Percentiles rank a stretch among this genome's conserved stretches.
phyloP scores from a whole-genome alignment of 2,329 filamentous ascomycete genomes.

The Plectosphaerella cucumerina region DNA sequence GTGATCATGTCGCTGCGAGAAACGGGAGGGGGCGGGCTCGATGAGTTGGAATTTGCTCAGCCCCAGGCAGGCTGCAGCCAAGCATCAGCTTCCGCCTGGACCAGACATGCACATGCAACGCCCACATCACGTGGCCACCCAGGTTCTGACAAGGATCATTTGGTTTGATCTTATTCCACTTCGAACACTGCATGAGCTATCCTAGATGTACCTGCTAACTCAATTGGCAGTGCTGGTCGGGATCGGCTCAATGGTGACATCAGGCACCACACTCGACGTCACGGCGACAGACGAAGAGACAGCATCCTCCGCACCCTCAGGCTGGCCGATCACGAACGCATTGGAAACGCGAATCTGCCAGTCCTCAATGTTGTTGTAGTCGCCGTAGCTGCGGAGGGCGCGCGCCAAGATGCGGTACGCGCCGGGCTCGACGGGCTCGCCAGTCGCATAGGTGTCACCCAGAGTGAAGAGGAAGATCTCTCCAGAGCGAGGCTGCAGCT shows the following conservation, averaged over 20 bases:
- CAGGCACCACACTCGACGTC: background rate
- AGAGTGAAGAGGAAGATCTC: background rate
- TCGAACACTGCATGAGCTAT: too few species aligned
- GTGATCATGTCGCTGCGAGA: too few species aligned
- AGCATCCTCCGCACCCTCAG: background rate
- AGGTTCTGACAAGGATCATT: too few species aligned
- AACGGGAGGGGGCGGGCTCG: too few species aligned
- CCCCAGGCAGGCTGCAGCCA: too few species aligned
- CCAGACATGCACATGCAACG: too few species aligned
- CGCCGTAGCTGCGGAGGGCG: constrained; percentile 15
- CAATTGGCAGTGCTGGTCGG: background rate
- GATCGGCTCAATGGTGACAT: background rate
- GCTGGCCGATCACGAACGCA: background rate
- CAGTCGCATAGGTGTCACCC: constrained; percentile 7
- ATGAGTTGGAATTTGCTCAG: too few species aligned
- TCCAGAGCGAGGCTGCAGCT: background rate
- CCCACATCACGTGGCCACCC: too few species aligned
- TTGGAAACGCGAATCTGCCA: constrained; percentile 14
- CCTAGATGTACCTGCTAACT: too few species aligned
- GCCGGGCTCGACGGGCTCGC: constrained; percentile 8
- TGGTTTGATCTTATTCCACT: too few species aligned
- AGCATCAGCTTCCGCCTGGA: too few species aligned
- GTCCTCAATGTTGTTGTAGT: constrained; percentile 10
- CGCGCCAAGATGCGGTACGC: constrained; percentile 13
- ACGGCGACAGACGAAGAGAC: background rate